Conservation (phyloP, 148 eudicot species). For the Rhododendron ferrugineum region DNA sequence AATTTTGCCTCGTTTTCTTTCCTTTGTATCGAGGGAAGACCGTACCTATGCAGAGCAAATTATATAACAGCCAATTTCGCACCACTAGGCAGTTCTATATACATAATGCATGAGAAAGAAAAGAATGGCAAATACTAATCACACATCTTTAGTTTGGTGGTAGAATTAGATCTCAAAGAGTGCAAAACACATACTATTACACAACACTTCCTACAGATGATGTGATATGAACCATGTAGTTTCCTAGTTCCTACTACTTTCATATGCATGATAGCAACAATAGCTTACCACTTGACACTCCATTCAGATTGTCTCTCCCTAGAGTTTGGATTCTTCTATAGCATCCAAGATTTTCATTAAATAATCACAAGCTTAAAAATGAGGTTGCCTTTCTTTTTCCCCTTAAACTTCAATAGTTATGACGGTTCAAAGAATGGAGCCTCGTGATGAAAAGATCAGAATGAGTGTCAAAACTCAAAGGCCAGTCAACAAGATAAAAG, state of each 20-base stretch:
- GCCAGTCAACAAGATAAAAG: constrained; percentile 7
- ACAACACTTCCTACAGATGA: neutral
- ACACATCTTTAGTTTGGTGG: neutral
- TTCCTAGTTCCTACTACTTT: neutral
- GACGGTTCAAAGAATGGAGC: neutral
- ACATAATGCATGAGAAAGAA: neutral
- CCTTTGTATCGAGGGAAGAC: neutral
- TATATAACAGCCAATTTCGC: neutral
- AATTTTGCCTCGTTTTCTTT: neutral
- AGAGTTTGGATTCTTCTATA: neutral
- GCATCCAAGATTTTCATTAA: neutral
- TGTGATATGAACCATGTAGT: neutral
- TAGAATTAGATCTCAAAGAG: neutral
- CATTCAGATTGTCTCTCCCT: neutral
- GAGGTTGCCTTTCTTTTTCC: neutral
- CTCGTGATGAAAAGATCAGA: neutral
- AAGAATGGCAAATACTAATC: neutral
- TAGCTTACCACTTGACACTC: neutral
- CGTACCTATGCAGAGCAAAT: neutral
- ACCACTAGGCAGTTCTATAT: neutral
- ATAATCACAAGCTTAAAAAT: neutral
- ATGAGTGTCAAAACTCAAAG: neutral
- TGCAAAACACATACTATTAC: neutral
- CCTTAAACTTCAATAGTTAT: neutral
- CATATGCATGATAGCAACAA: neutral